These are phyloP conservation scores for Ophiostoma novo-ulmi DNA, from an alignment of 2,329 filamentous ascomycete genomes.

Conservation along the genomic window DNA sequence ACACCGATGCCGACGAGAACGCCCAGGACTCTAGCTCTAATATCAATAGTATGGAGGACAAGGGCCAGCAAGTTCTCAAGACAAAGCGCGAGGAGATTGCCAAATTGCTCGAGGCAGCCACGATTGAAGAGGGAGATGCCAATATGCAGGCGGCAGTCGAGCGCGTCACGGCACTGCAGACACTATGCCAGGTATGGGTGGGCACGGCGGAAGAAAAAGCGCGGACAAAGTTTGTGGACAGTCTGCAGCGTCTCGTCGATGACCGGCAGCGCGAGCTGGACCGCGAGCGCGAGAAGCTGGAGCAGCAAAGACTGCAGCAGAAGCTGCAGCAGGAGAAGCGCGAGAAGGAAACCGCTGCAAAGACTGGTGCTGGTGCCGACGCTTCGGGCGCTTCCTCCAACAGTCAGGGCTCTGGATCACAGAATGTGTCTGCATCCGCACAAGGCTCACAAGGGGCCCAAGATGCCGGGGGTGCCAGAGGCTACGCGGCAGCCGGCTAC, in stretches of 20 bases:
- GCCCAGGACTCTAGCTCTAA: too few relatives aligned
- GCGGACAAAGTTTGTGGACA: slow-evolving; percentile 73
- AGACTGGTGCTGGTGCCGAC: neutral
- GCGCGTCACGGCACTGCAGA: slow-evolving; percentile 71
- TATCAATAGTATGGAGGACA: slow-evolving; percentile 60
- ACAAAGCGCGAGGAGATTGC: slow-evolving; percentile 66
- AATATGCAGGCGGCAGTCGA: slow-evolving; percentile 60
- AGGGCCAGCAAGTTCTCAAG: slow-evolving; percentile 74
- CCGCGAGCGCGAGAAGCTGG: slow-evolving; percentile 39
- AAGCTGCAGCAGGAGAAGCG: neutral
- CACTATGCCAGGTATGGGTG: slow-evolving; percentile 78
- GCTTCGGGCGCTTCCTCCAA: neutral
- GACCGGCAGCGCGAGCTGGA: slow-evolving; percentile 58
- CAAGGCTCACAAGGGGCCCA: slow-evolving; percentile 1
- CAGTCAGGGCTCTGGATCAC: neutral
- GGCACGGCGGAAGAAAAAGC: slow-evolving; percentile 94
- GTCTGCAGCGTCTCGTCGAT: slow-evolving; percentile 74
- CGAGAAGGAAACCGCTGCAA: neutral
- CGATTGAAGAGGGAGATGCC: neutral
- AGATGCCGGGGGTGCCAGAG: slow-evolving; percentile 37
- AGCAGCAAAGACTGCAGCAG: slow-evolving; percentile 24
- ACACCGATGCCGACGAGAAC: too few relatives aligned
- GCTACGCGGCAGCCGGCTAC: slow-evolving; percentile 46
- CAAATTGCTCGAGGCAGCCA: slow-evolving; percentile 47
- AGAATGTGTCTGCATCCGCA: neutral